These are phyloP conservation scores for Linnemannia zychae DNA, from an alignment of 192 early-diverging fungal genomes.

Conservation along the genomic window DNA sequence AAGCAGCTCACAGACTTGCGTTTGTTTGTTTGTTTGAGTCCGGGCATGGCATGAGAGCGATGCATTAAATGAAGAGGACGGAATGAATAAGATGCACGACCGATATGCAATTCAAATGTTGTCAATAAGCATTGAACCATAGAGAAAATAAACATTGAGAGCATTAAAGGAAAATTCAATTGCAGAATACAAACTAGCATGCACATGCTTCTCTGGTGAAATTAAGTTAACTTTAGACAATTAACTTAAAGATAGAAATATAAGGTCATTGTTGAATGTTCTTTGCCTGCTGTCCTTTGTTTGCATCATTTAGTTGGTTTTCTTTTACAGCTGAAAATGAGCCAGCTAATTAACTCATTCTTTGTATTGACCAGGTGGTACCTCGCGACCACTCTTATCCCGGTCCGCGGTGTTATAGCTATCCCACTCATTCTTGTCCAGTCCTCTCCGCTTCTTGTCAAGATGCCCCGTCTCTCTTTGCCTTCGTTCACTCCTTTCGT, in stretches of 20 bases:
- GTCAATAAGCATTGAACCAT: background rate
- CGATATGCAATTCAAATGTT: background rate
- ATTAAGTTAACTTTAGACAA: background rate
- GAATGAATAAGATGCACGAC: slow-evolving; percentile 3
- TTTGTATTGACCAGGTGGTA: background rate
- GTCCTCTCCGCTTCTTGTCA: background rate
- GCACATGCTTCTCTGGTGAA: background rate
- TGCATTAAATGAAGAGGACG: background rate
- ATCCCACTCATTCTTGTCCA: background rate
- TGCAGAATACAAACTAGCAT: background rate
- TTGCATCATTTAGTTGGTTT: too few species aligned
- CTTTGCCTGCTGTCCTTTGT: background rate
- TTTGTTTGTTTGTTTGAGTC: background rate
- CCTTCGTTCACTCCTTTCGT: background rate
- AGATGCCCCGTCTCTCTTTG: background rate
- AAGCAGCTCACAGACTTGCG: slow-evolving; percentile 3
- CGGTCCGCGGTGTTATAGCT: background rate
- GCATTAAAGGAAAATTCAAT: background rate
- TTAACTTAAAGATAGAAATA: too few species aligned
- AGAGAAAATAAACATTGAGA: background rate
- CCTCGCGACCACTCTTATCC: background rate
- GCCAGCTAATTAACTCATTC: background rate
- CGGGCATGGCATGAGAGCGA: background rate
- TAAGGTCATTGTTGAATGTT: background rate
- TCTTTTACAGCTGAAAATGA: background rate